These are phyloP conservation scores for Salinomyces thailandicus DNA, from an alignment of 2,329 filamentous ascomycete genomes.

Conservation along the genomic window DNA sequence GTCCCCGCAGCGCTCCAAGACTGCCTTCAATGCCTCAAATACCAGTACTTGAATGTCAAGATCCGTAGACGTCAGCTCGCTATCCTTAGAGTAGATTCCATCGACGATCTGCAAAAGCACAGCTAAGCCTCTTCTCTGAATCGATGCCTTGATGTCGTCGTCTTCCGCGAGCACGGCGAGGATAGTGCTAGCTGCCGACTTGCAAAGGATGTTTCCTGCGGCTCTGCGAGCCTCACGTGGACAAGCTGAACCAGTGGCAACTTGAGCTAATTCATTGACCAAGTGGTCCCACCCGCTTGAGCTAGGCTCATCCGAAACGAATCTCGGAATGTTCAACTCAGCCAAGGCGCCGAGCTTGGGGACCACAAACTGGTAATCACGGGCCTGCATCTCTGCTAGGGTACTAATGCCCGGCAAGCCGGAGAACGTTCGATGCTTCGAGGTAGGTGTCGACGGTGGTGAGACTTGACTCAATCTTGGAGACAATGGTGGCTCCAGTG, in stretches of 20 bases:
- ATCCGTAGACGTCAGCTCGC: constrained; percentile 19
- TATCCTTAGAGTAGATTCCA: constrained; percentile 19
- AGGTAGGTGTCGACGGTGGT: constrained; percentile 22
- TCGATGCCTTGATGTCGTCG: constrained; percentile 21
- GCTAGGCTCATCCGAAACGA: constrained; percentile 56
- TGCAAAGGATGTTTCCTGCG: constrained; percentile 41
- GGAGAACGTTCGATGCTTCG: constrained; percentile 27
- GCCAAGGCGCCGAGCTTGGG: constrained; percentile 39
- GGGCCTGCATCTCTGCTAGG: constrained; percentile 27
- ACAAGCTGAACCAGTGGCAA: constrained; percentile 32
- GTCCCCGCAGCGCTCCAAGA: constrained; percentile 84
- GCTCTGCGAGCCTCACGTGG: constrained; percentile 37
- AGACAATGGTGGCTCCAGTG: constrained; percentile 7
- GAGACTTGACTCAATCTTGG: constrained; percentile 4
- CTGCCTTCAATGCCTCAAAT: constrained; percentile 53
- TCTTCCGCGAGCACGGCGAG: constrained; percentile 43
- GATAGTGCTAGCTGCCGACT: constrained; percentile 38
- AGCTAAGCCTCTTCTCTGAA: constrained; percentile 23
- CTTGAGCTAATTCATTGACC: constrained; percentile 42
- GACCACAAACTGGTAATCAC: constrained; percentile 39
- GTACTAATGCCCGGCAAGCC: constrained; percentile 35
- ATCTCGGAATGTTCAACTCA: constrained; percentile 42
- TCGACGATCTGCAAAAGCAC: constrained; percentile 39
- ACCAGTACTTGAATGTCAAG: constrained; percentile 59
- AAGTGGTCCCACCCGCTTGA: constrained; percentile 69